phyloP scores from a whole-genome alignment of 768 basidiomycete genomes.

The Nidularia sp. region DNA sequence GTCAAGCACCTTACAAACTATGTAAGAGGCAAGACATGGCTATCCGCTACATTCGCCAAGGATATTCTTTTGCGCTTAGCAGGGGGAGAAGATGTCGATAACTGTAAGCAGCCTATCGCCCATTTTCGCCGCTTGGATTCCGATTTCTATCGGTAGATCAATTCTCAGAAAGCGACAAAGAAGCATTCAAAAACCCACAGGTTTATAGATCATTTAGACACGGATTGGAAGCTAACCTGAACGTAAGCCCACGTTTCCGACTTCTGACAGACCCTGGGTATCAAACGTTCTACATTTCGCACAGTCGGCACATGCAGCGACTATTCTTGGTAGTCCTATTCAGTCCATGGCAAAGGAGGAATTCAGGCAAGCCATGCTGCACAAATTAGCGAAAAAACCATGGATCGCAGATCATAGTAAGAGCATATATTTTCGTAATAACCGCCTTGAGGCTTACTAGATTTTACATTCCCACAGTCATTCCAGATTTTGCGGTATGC shows the following conservation, averaged over 20 bases:
- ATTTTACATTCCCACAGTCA: constrained; percentile 27
- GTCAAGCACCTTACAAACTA: constrained; percentile 48
- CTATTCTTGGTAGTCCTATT: constrained; percentile 32
- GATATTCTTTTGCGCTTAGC: constrained; percentile 35
- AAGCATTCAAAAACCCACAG: constrained; percentile 40
- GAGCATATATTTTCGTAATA: constrained; percentile 3
- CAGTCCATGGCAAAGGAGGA: constrained; percentile 27
- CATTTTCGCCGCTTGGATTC: not conserved
- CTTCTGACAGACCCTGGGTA: not conserved
- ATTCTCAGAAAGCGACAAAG: constrained; percentile 49
- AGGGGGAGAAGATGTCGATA: constrained; percentile 30
- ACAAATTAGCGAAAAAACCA: constrained; percentile 50
- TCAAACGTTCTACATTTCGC: not conserved
- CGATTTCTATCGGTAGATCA: constrained; percentile 22
- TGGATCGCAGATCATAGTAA: constrained; percentile 56
- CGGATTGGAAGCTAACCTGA: constrained; percentile 43
- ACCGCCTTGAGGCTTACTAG: not conserved
- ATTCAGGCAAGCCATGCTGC: constrained; percentile 42
- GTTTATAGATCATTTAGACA: constrained; percentile 46
- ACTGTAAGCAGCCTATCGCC: constrained; percentile 30
- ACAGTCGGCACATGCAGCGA: constrained; percentile 36
- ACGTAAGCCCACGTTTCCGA: constrained; percentile 25
- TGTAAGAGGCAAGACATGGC: constrained; percentile 59
- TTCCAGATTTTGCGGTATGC: constrained; percentile 53
- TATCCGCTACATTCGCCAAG: constrained; percentile 39